phyloP scores from a whole-genome alignment of 805 yeast species.

The Yarrowia sp. region DNA sequence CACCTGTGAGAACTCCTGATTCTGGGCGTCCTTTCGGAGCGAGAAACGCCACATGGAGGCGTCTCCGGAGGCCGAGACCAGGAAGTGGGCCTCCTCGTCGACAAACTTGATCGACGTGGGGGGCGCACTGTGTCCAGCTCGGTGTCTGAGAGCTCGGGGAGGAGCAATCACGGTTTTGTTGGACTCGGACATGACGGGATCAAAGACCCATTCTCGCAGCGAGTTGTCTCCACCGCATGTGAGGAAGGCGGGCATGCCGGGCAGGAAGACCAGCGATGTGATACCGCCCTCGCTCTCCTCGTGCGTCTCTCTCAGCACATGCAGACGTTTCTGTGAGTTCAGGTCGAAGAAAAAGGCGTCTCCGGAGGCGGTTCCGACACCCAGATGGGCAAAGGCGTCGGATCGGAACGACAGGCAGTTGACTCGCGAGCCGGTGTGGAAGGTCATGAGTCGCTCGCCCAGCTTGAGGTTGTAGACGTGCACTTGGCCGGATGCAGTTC shows the following conservation, averaged over 20 bases:
- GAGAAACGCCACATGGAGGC: slow-evolving; percentile 88
- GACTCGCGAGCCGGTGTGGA: slow-evolving; percentile 44
- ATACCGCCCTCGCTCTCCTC: slow-evolving; percentile 74
- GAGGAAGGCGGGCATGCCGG: slow-evolving; percentile 88
- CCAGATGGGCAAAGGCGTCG: slow-evolving; percentile 82
- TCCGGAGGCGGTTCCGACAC: slow-evolving; percentile 74
- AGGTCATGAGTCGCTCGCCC: slow-evolving; percentile 52
- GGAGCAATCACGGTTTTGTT: slow-evolving; percentile 61
- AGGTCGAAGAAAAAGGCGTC: slow-evolving; percentile 85
- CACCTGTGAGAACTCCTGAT: slow-evolving; percentile 81
- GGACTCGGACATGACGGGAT: slow-evolving; percentile 72
- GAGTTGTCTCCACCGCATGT: slow-evolving; percentile 90
- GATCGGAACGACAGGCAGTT: slow-evolving; percentile 79
- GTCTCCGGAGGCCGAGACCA: slow-evolving; percentile 85
- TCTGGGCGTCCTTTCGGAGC: slow-evolving; percentile 91
- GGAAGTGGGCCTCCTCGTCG: slow-evolving; percentile 74
- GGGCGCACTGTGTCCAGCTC: slow-evolving; percentile 98
- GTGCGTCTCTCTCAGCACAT: slow-evolving; percentile 70
- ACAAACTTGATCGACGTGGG: slow-evolving; percentile 76
- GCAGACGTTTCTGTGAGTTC: slow-evolving; percentile 68
- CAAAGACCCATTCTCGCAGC: slow-evolving; percentile 87
- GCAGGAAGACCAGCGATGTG: slow-evolving; percentile 66
- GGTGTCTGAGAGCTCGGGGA: slow-evolving; percentile 84
- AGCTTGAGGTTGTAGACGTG: slow-evolving; percentile 64
- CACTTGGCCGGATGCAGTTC: slow-evolving; percentile 66